Percentiles rank a stretch among this genome's conserved stretches.
phyloP scores from a whole-genome alignment of 768 basidiomycete species.

The Sporobolomyces roseus region DNA sequence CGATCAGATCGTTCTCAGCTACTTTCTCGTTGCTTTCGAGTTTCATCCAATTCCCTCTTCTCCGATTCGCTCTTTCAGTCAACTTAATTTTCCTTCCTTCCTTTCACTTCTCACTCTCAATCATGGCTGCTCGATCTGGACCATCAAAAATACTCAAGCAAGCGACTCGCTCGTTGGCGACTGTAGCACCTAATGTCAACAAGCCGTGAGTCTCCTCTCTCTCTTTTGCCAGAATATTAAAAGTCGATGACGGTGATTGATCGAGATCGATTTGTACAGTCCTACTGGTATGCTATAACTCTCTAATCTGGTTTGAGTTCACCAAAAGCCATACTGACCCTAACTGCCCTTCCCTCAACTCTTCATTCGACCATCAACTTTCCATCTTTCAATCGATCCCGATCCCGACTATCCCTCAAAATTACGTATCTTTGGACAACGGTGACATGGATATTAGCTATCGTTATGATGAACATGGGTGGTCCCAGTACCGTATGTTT shows the following conservation, averaged over 20 bases:
- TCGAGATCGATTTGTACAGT: neutral
- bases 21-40: no score
- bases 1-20: no score
- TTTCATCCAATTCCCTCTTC: no score
- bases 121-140: slow-evolving; percentile 11
- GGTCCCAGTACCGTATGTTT: slow-evolving; percentile 57
- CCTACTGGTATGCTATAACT: slow-evolving; percentile 16
- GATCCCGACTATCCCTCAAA: slow-evolving; percentile 1
- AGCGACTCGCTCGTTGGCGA: slow-evolving; percentile 15
- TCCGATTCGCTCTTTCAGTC: no score
- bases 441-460: slow-evolving; percentile 52
- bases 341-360: neutral
- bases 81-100: neutral
- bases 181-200: neutral
- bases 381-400: neutral
- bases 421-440: no score
- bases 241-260: neutral
- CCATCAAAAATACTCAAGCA: slow-evolving; percentile 1
- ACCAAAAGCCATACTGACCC: neutral
- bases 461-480: slow-evolving; percentile 99
- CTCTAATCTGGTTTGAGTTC: neutral
- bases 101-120: neutral
- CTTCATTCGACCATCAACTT: neutral
- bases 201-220: slow-evolving; percentile 19
- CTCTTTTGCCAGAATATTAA: neutral